Evolutionary conservation across 75 land plant species (phyloP).

Genomic region (Cupressus sempervirens): DNA sequence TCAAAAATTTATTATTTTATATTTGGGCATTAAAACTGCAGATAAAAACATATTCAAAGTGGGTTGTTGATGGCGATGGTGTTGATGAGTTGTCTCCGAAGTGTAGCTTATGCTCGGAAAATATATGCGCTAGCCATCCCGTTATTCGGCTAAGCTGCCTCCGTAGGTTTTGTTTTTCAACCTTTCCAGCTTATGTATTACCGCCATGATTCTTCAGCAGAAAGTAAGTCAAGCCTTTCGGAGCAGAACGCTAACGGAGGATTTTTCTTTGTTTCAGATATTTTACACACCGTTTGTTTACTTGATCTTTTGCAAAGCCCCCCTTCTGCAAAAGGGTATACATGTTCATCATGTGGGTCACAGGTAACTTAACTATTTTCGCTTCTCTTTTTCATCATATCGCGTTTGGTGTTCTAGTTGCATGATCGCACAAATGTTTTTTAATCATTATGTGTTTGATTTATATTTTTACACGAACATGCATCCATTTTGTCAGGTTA

Average conservation of each 20-base stretch:
- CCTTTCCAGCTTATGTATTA: neutral
- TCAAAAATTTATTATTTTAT: neutral
- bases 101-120: conserved; percentile 22
- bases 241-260: neutral
- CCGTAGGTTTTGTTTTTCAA: conserved; percentile 17
- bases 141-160: conserved; percentile 35
- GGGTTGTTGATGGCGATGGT: conserved; percentile 29
- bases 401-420: neutral
- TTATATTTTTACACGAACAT: neutral
- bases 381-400: neutral
- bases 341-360: conserved; percentile 29
- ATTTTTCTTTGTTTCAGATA: conserved; percentile 17
- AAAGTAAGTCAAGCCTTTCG: neutral
- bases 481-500: neutral
- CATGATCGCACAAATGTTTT: neutral
- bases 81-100: conserved; percentile 38
- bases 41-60: conserved; percentile 36
- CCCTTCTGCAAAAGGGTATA: conserved; percentile 33
- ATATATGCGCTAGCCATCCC: conserved; percentile 12
- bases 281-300: conserved; percentile 27
- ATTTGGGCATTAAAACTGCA: conserved; percentile 8
- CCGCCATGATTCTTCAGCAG: neutral
- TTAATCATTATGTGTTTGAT: conserved; percentile 3
- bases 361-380: conserved; percentile 15
- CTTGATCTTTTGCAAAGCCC: conserved; percentile 22